Evolutionary conservation across 2,329 filamentous ascomycete genomes (phyloP).

Genomic region (Leptographium galeiforme): DNA sequence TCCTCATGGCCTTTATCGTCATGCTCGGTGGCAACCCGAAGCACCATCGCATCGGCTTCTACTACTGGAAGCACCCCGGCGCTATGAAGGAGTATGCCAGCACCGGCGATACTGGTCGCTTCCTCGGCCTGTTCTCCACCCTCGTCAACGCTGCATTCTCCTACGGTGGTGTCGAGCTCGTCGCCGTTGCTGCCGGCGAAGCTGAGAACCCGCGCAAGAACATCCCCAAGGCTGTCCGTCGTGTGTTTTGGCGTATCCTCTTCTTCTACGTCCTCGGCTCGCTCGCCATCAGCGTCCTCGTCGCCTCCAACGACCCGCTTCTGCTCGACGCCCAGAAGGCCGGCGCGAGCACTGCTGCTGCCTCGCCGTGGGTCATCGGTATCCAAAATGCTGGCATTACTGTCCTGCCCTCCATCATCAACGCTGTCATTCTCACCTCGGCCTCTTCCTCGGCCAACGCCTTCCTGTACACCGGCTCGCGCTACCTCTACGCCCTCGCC

Average conservation of each 20-base stretch:
- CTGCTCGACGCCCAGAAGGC: constrained; percentile 27
- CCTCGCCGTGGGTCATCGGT: constrained; percentile 52
- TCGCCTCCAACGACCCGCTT: constrained; percentile 51
- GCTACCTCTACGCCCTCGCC: constrained; percentile 46
- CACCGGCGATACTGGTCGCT: constrained; percentile 26
- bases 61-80: constrained; percentile 29
- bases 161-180: constrained; percentile 40
- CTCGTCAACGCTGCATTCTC: constrained; percentile 22
- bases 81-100: constrained; percentile 23
- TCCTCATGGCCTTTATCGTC: constrained; percentile 43
- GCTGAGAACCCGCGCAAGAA: constrained; percentile 49
- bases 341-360: constrained; percentile 32
- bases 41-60: constrained; percentile 35
- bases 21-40: constrained; percentile 42
- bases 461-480: constrained; percentile 44
- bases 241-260: constrained; percentile 48
- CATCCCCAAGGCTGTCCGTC: constrained; percentile 50
- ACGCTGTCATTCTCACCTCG: constrained; percentile 46
- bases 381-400: constrained; percentile 53
- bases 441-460: constrained; percentile 47
- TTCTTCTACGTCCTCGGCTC: constrained; percentile 52
- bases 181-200: constrained; percentile 49
- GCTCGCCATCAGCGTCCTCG: constrained; percentile 46
- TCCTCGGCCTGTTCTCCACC: constrained; percentile 12
- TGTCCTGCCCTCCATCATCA: constrained; percentile 48